Evolutionary conservation across 306 rosid genomes (phyloP).

Genomic region (Vachellia pachyceras): DNA sequence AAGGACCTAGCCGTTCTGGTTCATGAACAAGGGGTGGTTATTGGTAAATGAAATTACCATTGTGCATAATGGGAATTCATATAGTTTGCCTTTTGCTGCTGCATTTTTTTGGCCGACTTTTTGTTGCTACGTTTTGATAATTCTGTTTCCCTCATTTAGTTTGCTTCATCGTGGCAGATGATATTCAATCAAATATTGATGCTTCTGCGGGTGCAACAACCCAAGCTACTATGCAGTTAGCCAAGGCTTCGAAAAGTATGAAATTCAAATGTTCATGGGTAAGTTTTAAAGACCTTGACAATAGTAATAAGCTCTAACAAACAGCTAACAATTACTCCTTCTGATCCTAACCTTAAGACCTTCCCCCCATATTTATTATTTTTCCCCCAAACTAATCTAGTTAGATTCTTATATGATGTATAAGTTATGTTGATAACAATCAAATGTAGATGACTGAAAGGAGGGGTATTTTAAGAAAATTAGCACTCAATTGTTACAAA

Average conservation of each 20-base stretch:
- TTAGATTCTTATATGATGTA: background rate
- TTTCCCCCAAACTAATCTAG: background rate
- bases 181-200: constrained; percentile 69
- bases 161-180: constrained; percentile 53
- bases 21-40: constrained; percentile 79
- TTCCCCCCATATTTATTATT: background rate
- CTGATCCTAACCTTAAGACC: background rate
- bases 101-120: background rate
- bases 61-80: constrained; percentile 7
- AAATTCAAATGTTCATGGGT: constrained; percentile 70
- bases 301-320: constrained; percentile 11
- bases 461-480: background rate
- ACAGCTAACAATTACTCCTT: background rate
- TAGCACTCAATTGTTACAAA: background rate
- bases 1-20: constrained; percentile 88
- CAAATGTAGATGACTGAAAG: background rate
- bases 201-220: constrained; percentile 64
- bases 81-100: constrained; percentile 29
- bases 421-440: background rate
- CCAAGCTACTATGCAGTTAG: constrained; percentile 62
- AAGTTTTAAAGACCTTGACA: constrained; percentile 35
- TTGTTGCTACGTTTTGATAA: constrained; percentile 20
- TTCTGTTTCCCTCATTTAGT: constrained; percentile 25
- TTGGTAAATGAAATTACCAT: constrained; percentile 53
- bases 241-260: constrained; percentile 68